Evolutionary conservation across 208 protist species (phyloP).

Genomic region (Acanthamoeba sp.): DNA sequence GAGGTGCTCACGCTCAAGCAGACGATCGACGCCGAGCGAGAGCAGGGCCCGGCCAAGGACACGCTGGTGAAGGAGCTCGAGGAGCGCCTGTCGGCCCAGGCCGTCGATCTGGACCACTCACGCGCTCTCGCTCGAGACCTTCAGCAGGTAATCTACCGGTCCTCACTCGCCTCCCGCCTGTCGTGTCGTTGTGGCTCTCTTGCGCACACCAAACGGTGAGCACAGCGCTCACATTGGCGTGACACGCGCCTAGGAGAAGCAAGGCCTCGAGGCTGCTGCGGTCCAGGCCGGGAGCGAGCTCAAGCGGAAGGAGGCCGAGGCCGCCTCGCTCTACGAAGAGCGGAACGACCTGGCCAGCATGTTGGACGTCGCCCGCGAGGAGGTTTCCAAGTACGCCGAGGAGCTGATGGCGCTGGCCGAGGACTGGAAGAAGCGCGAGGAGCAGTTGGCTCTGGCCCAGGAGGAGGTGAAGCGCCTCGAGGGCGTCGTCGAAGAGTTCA

Average conservation of each 20-base stretch:
- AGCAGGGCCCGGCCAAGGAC: background rate
- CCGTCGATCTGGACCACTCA: background rate
- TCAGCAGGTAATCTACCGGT: background rate
- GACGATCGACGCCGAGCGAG: background rate
- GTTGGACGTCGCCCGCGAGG: constrained; percentile 26
- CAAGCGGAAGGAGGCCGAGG: constrained; percentile 22
- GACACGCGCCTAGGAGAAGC: background rate
- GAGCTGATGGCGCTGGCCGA: background rate
- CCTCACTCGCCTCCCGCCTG: too few species aligned
- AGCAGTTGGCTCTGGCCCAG: background rate
- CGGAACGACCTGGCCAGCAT: constrained; percentile 7
- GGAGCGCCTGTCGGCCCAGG: background rate
- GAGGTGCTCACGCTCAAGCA: background rate
- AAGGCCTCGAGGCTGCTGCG: background rate
- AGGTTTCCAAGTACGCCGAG: constrained; percentile 14
- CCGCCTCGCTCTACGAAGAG: background rate
- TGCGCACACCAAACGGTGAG: too few species aligned
- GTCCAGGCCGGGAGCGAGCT: background rate
- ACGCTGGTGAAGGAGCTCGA: background rate
- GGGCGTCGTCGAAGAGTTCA: background rate
- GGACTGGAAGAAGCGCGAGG: background rate
- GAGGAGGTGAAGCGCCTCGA: constrained; percentile 2
- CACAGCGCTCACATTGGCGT: too few species aligned
- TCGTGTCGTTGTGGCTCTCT: too few species aligned
- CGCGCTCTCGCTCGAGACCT: background rate